Base-by-base conservation (phyloP, 2,329 filamentous ascomycete species). In the Aspergillus luchuensis region DNA sequence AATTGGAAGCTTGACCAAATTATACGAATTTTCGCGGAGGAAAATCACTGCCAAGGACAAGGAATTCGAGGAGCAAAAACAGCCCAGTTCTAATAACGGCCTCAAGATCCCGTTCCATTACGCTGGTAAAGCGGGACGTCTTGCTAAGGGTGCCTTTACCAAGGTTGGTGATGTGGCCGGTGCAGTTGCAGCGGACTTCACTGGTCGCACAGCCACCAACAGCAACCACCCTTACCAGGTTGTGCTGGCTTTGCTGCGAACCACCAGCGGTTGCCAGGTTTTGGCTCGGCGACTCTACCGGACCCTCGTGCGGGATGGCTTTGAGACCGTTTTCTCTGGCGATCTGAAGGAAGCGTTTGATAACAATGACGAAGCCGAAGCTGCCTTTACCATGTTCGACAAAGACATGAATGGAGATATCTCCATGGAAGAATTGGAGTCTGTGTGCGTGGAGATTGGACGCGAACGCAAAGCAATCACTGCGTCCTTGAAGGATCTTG, bases 321-420 rank as follows among this genome's bases (percentile, higher is more conserved):
- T 86, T 11, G 90, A 96, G 17, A 91, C 90, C 0, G 88, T 97
- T 5, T 84, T 87, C 19, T 83, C 89, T 0, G 91, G 92, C 8
- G 93, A 97, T 70, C 78, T 98, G 57, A 88, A 87, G 63, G 80
- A 84, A 10, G 92, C 91, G 0, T 97, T 97, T 68, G 85, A 89
- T 8, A 90, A 89, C 23, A 84, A 89, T 17, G 93, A 97, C 13
- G 94, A 97, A 72, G 91, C 92, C 0, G 90, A 95, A 57, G 90
- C 90, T 2, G 93, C 93, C 0, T 97, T 98, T 70, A 82, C 84
- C 67, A 93, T 97, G 82, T 97, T 97, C 67, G 94, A 98, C 78
- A 96, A 95, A 72, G 94, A 98, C 70, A 87, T 97, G 80, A 98
- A 98, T 65, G 94, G 93, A 4, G 94, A 98, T 71, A 96, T 97